Evolutionary conservation across 768 basidiomycete species (phyloP).

Genomic region (Rhodosporidiobolus sp.): DNA sequence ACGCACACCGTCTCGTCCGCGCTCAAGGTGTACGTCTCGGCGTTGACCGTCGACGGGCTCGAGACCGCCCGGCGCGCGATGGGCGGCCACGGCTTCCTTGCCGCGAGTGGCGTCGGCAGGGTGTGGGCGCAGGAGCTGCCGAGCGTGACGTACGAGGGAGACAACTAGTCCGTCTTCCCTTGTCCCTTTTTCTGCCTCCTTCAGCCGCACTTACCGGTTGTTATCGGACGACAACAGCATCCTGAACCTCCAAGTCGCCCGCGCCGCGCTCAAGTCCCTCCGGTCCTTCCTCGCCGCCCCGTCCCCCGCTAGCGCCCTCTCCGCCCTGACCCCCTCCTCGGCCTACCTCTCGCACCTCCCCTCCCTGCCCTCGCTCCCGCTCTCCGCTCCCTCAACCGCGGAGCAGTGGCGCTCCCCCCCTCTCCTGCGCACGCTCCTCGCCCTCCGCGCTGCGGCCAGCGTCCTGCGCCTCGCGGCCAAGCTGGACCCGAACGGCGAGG

Average conservation of each 20-base stretch:
- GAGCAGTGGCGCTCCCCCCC: constrained; percentile 50
- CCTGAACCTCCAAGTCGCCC: constrained; percentile 69
- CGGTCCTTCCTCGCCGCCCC: background rate
- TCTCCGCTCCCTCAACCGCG: background rate
- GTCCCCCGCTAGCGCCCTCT: background rate
- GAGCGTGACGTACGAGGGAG: constrained; percentile 68
- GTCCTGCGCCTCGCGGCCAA: constrained; percentile 54
- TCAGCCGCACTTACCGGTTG: no score
- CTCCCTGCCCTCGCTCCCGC: constrained; percentile 3
- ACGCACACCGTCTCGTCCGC: constrained; percentile 69
- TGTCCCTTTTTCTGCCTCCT: no score
- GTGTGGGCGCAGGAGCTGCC: constrained; percentile 49
- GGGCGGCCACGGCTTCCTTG: constrained; percentile 75
- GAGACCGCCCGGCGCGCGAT: constrained; percentile 50
- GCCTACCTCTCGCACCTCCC: constrained; percentile 60
- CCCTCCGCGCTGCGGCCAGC: constrained; percentile 64
- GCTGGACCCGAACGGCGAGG: constrained; percentile 41
- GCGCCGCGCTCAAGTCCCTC: constrained; percentile 65
- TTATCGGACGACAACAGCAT: constrained; percentile 47
- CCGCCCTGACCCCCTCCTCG: constrained; percentile 53
- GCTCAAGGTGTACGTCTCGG: constrained; percentile 62
- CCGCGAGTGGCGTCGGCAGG: constrained; percentile 63
- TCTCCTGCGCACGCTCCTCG: constrained; percentile 52
- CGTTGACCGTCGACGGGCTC: constrained; percentile 48
- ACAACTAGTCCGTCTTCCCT: constrained; percentile 57